These are phyloP conservation scores for Trifolium subterraneum DNA, from an alignment of 306 rosid species.

Conservation along the genomic window DNA sequence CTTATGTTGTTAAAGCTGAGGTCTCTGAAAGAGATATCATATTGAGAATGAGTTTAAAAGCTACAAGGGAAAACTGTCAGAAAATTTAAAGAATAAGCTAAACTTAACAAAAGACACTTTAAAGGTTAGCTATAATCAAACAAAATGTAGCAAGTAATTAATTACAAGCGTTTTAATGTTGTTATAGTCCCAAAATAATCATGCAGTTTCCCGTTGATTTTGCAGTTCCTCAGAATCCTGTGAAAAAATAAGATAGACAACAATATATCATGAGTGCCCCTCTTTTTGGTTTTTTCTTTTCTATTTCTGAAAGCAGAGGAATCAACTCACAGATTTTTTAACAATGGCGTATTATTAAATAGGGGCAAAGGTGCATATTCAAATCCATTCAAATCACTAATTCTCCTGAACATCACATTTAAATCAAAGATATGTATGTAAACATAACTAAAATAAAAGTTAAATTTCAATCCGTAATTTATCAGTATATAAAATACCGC, in stretches of 20 bases:
- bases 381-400: slow-evolving; percentile 71
- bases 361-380: slow-evolving; percentile 57
- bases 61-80: background rate
- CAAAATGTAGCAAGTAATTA: slow-evolving; percentile 13
- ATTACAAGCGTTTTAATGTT: slow-evolving; percentile 52
- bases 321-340: slow-evolving; percentile 60
- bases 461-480: background rate
- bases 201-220: slow-evolving; percentile 63
- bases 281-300: background rate
- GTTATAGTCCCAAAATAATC: slow-evolving; percentile 44
- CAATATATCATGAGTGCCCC: slow-evolving; percentile 3
- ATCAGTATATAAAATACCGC: slow-evolving; percentile 6
- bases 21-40: slow-evolving; percentile 62
- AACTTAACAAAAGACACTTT: background rate
- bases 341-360: slow-evolving; percentile 40
- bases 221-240: slow-evolving; percentile 81
- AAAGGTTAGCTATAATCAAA: slow-evolving; percentile 6
- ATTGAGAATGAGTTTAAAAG: slow-evolving; percentile 10
- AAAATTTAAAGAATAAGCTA: background rate
- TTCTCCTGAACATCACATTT: slow-evolving; percentile 63
- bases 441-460: background rate
- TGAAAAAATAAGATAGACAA: slow-evolving; percentile 32
- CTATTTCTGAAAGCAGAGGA: slow-evolving; percentile 16
- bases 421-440: slow-evolving; percentile 4
- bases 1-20: slow-evolving; percentile 75